phyloP scores from a whole-genome alignment of 2,329 filamentous ascomycete species.

The Gaeumannomyces sp. region DNA sequence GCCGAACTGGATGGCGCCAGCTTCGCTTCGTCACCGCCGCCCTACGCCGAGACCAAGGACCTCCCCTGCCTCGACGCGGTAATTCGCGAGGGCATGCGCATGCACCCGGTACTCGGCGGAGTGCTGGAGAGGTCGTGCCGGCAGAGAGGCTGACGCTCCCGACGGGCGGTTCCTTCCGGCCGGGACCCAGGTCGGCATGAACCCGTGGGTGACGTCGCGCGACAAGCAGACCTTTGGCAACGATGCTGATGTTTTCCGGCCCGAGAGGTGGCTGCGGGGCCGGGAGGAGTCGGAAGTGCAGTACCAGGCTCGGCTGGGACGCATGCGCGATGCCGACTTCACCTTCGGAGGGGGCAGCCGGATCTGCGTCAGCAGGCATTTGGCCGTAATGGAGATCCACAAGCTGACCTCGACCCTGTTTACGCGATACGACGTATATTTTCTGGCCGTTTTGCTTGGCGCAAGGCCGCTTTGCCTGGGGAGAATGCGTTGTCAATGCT shows the following conservation, averaged over 20 bases:
- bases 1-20: conserved; percentile 11
- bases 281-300: conserved; percentile 24
- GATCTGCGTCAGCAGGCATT: conserved; percentile 32
- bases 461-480: too few relatives aligned
- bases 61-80: conserved; percentile 31
- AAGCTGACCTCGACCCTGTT: conserved; percentile 33
- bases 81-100: conserved; percentile 32
- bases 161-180: conserved; percentile 28
- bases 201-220: conserved; percentile 7
- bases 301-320: conserved; percentile 26
- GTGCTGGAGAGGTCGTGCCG: conserved; percentile 22
- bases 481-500: too few relatives aligned
- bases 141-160: conserved; percentile 20
- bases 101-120: conserved; percentile 25
- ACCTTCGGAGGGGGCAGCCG: conserved; percentile 33
- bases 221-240: conserved; percentile 17
- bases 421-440: not conserved
- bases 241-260: conserved; percentile 35
- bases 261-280: conserved; percentile 36
- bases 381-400: conserved; percentile 27
- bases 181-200: conserved; percentile 20
- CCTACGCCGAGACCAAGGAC: conserved; percentile 12
- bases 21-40: not conserved
- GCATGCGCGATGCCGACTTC: conserved; percentile 31
- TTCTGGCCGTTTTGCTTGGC: too few relatives aligned